A percentile compares a stretch with the other conserved stretches of the same genome.
Evolutionary conservation across 352 stramenopile species (phyloP).

Genomic region (Blastocystis sp.): DNA sequence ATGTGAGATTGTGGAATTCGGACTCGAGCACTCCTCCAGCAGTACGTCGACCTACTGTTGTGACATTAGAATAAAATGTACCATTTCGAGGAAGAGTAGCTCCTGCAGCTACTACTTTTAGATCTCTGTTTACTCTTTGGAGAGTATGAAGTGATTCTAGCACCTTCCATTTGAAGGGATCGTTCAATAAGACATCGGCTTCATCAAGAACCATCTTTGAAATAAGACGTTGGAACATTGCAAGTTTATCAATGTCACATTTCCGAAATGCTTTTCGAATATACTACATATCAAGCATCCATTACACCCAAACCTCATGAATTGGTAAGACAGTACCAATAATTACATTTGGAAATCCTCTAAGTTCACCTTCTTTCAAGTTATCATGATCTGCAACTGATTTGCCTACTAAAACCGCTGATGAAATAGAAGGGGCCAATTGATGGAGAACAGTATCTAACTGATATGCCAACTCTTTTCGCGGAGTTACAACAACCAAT

Average conservation of each 20-base stretch:
- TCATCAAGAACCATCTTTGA: slow-evolving; percentile 56
- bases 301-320: not conserved
- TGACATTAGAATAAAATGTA: not conserved
- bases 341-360: slow-evolving; percentile 25
- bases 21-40: slow-evolving; percentile 7
- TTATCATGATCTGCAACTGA: not conserved
- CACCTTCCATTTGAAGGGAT: slow-evolving; percentile 4
- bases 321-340: slow-evolving; percentile 30
- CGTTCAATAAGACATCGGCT: slow-evolving; percentile 47
- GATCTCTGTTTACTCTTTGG: not conserved
- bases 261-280: slow-evolving; percentile 1
- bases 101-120: slow-evolving; percentile 25
- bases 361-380: not conserved
- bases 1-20: not conserved
- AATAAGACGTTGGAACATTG: not conserved
- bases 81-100: slow-evolving; percentile 49
- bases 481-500: slow-evolving; percentile 7
- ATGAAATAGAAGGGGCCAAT: not conserved
- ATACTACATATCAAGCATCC: not conserved
- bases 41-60: not conserved
- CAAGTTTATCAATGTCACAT: slow-evolving; percentile 14
- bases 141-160: slow-evolving; percentile 27
- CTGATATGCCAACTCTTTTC: slow-evolving; percentile 48
- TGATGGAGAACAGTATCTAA: slow-evolving; percentile 42
- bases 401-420: slow-evolving; percentile 27